phyloP scores from a whole-genome alignment of 352 stramenopile genomes.

The Pythium volutum region DNA sequence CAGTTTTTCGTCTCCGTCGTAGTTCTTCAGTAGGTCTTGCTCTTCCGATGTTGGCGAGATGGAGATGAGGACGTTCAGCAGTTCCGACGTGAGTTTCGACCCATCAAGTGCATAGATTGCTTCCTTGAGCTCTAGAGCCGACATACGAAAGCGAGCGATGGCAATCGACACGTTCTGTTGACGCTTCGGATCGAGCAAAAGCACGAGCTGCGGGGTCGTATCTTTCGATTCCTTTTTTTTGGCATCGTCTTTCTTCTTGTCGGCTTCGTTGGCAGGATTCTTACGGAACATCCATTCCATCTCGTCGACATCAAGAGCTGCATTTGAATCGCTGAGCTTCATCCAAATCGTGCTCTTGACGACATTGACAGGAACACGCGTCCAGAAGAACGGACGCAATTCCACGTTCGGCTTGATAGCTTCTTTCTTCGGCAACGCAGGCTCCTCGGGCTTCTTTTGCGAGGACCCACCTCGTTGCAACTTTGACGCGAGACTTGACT shows the following conservation, averaged over 20 bases:
- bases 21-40: constrained; percentile 90
- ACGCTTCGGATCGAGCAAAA: constrained; percentile 95
- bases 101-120: constrained; percentile 82
- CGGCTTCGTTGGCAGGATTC: constrained; percentile 48
- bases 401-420: constrained; percentile 85
- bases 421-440: constrained; percentile 82
- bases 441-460: constrained; percentile 59
- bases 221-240: constrained; percentile 72
- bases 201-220: constrained; percentile 56
- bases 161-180: constrained; percentile 98
- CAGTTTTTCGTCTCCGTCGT: constrained; percentile 82
- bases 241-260: constrained; percentile 66
- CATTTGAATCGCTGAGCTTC: constrained; percentile 71
- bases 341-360: constrained; percentile 87
- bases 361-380: constrained; percentile 79
- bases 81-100: constrained; percentile 69
- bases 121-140: constrained; percentile 78
- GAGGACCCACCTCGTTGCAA: constrained; percentile 31
- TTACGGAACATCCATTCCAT: constrained; percentile 91
- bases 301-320: constrained; percentile 66
- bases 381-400: constrained; percentile 88
- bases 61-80: constrained; percentile 85
- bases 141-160: constrained; percentile 94
- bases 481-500: constrained; percentile 59
- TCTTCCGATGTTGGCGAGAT: constrained; percentile 88